These are phyloP conservation scores for Kuraishia capsulata DNA, from an alignment of 805 yeast genomes.

Conservation along the genomic window DNA sequence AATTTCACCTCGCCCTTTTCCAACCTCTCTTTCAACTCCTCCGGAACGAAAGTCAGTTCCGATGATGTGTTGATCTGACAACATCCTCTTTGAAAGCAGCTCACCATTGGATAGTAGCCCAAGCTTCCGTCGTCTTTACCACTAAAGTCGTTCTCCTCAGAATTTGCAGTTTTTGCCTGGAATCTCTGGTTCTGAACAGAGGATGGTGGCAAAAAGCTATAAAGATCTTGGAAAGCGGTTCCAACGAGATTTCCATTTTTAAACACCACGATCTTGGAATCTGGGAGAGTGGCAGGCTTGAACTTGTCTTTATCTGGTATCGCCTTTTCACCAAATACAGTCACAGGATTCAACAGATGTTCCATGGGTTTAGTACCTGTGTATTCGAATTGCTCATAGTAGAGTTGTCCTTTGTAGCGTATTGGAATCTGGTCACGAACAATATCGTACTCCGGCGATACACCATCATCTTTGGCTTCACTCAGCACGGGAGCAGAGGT, in stretches of 20 bases:
- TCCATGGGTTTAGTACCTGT: constrained; percentile 61
- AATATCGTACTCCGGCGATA: constrained; percentile 26
- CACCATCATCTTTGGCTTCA: constrained; percentile 6
- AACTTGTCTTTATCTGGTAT: constrained; percentile 38
- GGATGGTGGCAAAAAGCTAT: constrained; percentile 74
- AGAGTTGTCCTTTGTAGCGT: constrained; percentile 64
- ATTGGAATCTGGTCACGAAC: constrained; percentile 84
- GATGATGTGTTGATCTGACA: constrained; percentile 68
- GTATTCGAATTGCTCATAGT: constrained; percentile 81
- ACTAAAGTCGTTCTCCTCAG: constrained; percentile 8
- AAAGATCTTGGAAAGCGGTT: constrained; percentile 54
- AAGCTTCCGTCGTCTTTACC: constrained; percentile 70
- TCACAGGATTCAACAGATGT: constrained; percentile 63
- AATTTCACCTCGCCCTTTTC: constrained; percentile 30
- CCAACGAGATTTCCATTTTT: constrained; percentile 71
- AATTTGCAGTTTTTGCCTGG: constrained; percentile 3
- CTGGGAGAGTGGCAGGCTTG: constrained; percentile 38
- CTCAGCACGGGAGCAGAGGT: background rate
- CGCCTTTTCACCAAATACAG: constrained; percentile 62
- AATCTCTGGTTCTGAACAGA: constrained; percentile 38
- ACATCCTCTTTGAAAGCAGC: constrained; percentile 72
- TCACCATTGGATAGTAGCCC: constrained; percentile 88
- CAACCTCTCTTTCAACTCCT: constrained; percentile 17
- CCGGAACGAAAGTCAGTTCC: constrained; percentile 39
- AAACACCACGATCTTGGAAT: constrained; percentile 59